Percentiles rank a stretch among this genome's conserved stretches.
Evolutionary conservation across 768 basidiomycete genomes (phyloP).

Genomic region (Rhizopogon roseolus): DNA sequence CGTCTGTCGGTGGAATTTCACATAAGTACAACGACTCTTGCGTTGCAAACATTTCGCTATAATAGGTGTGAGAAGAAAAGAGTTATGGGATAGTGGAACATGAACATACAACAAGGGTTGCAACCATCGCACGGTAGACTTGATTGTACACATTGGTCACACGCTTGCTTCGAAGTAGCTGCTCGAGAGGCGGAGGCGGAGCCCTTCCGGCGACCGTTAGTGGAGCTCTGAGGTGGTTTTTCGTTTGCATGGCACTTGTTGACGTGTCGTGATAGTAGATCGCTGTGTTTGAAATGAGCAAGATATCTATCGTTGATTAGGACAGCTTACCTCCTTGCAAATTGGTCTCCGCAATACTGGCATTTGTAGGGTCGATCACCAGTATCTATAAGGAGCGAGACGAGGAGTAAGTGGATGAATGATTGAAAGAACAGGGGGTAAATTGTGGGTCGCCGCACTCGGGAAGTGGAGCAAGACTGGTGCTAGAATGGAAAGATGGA

Average conservation of each 20-base stretch:
- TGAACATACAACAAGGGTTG: slow-evolving; percentile 67
- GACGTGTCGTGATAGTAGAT: slow-evolving; percentile 79
- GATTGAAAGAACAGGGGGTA: slow-evolving; percentile 9
- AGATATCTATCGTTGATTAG: slow-evolving; percentile 3
- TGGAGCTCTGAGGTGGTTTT: slow-evolving; percentile 38
- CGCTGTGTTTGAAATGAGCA: slow-evolving; percentile 36
- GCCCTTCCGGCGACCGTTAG: slow-evolving; percentile 57
- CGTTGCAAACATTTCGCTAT: slow-evolving; percentile 71
- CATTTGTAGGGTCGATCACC: slow-evolving; percentile 90
- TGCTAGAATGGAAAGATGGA: slow-evolving; percentile 18
- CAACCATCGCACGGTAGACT: slow-evolving; percentile 74
- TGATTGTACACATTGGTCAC: slow-evolving; percentile 78
- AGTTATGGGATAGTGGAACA: slow-evolving; percentile 2
- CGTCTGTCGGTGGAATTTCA: slow-evolving; percentile 81
- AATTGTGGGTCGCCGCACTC: slow-evolving; percentile 5
- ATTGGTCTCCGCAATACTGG: slow-evolving; percentile 84
- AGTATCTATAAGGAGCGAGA: slow-evolving; percentile 50
- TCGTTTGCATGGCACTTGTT: slow-evolving; percentile 86
- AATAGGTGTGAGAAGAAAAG: slow-evolving; percentile 5
- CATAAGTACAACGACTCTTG: slow-evolving; percentile 71
- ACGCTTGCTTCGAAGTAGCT: slow-evolving; percentile 77
- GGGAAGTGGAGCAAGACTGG: slow-evolving; percentile 16
- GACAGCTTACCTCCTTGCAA: slow-evolving; percentile 65
- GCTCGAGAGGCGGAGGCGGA: slow-evolving; percentile 63
- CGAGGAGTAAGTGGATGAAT: slow-evolving; percentile 8